These are phyloP conservation scores for Sclerotinia trifoliorum DNA, from an alignment of 2,329 filamentous ascomycete genomes.

Conservation along the genomic window DNA sequence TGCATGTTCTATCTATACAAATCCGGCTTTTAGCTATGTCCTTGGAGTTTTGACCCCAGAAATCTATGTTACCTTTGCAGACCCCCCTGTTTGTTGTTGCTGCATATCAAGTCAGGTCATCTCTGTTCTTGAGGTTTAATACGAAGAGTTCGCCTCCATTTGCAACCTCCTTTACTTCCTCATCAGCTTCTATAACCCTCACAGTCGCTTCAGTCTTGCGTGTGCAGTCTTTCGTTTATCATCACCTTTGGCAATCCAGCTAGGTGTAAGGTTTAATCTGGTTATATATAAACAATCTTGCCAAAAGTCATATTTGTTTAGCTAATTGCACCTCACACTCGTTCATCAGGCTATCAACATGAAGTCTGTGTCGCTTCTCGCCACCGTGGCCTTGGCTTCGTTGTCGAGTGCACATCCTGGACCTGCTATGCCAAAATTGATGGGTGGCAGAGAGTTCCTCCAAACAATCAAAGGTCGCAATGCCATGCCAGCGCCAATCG, in stretches of 20 bases:
- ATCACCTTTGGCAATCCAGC: neutral
- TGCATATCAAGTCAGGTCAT: constrained; percentile 11
- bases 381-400: constrained; percentile 26
- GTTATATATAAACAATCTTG: neutral
- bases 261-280: neutral
- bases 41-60: constrained; percentile 6
- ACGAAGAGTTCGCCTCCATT: neutral
- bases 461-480: constrained; percentile 32
- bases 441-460: constrained; percentile 35
- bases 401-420: constrained; percentile 29
- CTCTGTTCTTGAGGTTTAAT: constrained; percentile 6
- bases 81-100: neutral
- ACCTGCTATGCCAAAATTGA: constrained; percentile 29
- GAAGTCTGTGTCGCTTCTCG: constrained; percentile 27
- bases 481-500: constrained; percentile 24
- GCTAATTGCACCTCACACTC: neutral
- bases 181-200: constrained; percentile 2
- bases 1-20: neutral
- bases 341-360: constrained; percentile 21
- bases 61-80: neutral
- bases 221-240: constrained; percentile 7
- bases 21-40: neutral
- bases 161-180: neutral
- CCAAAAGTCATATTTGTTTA: neutral
- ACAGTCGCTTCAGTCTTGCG: constrained; percentile 14